Evolutionary conservation across 192 early-diverging fungal species (phyloP), one percentile per base, ranked within the genome.

Genomic region (Phycomyces blakesleeanus): DNA sequence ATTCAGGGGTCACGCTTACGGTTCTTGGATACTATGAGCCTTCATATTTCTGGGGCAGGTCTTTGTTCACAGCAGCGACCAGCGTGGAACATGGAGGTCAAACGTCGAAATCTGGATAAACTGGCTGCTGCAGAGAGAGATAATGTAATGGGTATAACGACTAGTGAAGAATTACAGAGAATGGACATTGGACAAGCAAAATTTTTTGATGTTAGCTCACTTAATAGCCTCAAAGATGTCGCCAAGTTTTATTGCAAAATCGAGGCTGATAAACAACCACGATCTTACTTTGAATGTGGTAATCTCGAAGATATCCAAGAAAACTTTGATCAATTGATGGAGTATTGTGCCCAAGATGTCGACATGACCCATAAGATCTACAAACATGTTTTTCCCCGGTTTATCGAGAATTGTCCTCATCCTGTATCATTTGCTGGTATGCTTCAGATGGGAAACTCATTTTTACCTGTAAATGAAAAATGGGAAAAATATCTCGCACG

Each of bases 361-460:
- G 58, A 59, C 0, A 77, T 83, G 14, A 97, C 97, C 1, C 85
- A 88, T 34, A 61, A 73, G 26, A 83, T 98, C 16, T 96, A 86
- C 59, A 70, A 75, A 44, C 60, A 64, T 24, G 81, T 93, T 1
- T 85, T 91, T 1, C 88, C 90, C 20, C 75, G 74, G 37, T 98
- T 89, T 68, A 62, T 73, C 20, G 42, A 79, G 20, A 92, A 92
- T 49, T 97, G 95, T 63, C 97, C 97, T 15, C 95, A 96, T 61
- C 94, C 95, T 2, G 92, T 87, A 38, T 94, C 94, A 27, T 93
- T 99, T 78, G 87, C 88, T 2, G 97, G 97, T 0, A 89, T 92
- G 66, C 55, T 96, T 55, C 82, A 88, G 44, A 96, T 99, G 93
- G 86, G 90, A 5, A 87, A 83, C 38, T 85, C 85, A 4, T 94